These are phyloP conservation scores for Aspergillus baeticus DNA, from an alignment of 495 filamentous ascomycete species.

Conservation along the genomic window DNA sequence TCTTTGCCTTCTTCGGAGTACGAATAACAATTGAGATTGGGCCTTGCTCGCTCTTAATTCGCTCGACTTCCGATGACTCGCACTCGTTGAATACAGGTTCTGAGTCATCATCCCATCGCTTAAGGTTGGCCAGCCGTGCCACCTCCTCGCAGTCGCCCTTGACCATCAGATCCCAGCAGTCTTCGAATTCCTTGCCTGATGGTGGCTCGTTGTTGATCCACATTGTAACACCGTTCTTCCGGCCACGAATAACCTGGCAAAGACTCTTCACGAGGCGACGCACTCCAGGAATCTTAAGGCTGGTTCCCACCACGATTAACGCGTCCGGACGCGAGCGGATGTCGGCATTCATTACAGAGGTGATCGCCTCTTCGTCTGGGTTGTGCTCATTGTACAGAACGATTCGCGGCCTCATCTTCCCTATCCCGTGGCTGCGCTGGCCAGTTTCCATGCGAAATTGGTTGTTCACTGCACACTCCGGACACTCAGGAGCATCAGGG, in stretches of 20 bases:
- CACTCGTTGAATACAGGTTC: slow-evolving; percentile 45
- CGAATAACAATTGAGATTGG: slow-evolving; percentile 41
- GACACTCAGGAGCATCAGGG: slow-evolving; percentile 79
- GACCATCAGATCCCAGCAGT: slow-evolving; percentile 89
- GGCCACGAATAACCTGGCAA: slow-evolving; percentile 73
- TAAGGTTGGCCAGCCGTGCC: slow-evolving; percentile 70
- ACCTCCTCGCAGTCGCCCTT: slow-evolving; percentile 86
- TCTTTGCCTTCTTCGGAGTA: slow-evolving; percentile 41
- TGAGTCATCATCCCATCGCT: slow-evolving; percentile 68
- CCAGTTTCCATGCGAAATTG: slow-evolving; percentile 74
- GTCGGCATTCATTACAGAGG: slow-evolving; percentile 81
- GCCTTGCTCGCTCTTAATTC: slow-evolving; percentile 30
- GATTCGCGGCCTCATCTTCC: slow-evolving; percentile 85
- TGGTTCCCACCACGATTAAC: slow-evolving; percentile 92
- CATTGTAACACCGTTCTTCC: slow-evolving; percentile 84
- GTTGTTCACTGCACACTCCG: slow-evolving; percentile 71
- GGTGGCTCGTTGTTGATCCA: slow-evolving; percentile 94
- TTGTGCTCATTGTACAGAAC: slow-evolving; percentile 97
- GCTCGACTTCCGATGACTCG: slow-evolving; percentile 39
- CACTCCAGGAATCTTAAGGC: slow-evolving; percentile 90
- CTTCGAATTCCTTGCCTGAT: slow-evolving; percentile 77
- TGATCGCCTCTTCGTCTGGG: slow-evolving; percentile 94
- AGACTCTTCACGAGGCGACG: slow-evolving; percentile 86
- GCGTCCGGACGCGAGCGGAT: slow-evolving; percentile 83
- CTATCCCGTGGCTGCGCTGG: slow-evolving; percentile 91